phyloP scores from a whole-genome alignment of 148 eudicot genomes.

The Persicaria tinctoria region DNA sequence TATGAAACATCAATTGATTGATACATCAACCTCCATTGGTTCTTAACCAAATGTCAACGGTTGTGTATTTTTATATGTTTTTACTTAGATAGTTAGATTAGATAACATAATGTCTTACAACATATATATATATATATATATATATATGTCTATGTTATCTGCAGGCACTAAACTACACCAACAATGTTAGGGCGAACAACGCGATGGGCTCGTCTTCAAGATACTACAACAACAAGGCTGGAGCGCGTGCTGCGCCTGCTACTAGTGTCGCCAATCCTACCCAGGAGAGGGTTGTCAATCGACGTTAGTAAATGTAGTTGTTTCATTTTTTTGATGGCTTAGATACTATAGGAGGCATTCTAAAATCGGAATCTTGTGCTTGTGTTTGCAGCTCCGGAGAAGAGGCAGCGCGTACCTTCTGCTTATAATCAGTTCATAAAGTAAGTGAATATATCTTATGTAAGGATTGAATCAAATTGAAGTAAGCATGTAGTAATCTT shows the following conservation, averaged over 20 bases:
- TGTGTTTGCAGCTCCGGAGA: conserved; percentile 11
- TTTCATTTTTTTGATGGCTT: neutral
- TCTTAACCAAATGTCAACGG: neutral
- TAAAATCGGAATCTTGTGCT: no score
- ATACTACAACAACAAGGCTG: neutral
- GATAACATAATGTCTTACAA: no score
- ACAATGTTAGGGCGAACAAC: neutral
- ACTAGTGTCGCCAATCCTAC: neutral
- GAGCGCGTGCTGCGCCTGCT: neutral
- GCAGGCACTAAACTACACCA: conserved; percentile 2
- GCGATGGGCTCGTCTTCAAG: conserved; percentile 5
- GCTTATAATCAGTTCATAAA: conserved; percentile 16
- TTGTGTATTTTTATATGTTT: neutral
- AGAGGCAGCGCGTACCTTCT: conserved; percentile 14
- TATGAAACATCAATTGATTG: neutral
- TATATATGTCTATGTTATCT: neutral
- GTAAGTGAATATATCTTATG: conserved; percentile 1
- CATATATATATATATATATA: no score
- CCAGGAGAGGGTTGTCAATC: conserved; percentile 10
- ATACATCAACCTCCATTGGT: neutral
- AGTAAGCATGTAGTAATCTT: neutral
- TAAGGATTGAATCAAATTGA: neutral
- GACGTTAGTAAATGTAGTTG: conserved; percentile 1
- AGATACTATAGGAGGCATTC: no score
- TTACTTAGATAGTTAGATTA: neutral